Percentiles rank a stretch among this genome's conserved stretches.
phyloP scores from a whole-genome alignment of 2,329 filamentous ascomycete species.

The Emmonsiellopsis sp. region DNA sequence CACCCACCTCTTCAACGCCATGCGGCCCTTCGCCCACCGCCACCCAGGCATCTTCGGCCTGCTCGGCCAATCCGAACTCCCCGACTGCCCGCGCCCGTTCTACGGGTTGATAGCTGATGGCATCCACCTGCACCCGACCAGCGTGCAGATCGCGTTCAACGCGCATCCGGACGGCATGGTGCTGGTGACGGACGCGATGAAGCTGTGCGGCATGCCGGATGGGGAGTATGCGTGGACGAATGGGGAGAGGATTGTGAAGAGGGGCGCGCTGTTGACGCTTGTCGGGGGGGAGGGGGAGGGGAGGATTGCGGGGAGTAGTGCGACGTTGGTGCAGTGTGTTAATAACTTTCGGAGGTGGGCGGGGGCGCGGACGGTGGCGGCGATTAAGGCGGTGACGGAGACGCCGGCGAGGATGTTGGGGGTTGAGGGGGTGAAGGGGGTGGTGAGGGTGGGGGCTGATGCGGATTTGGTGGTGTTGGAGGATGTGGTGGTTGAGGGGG shows the following conservation, averaged over 20 bases:
- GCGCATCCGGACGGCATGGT: slow-evolving; percentile 77
- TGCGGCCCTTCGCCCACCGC: slow-evolving; percentile 81
- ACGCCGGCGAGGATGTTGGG: slow-evolving; percentile 31
- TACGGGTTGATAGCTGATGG: slow-evolving; percentile 89
- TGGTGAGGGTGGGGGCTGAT: slow-evolving; percentile 30
- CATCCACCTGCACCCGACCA: slow-evolving; percentile 79
- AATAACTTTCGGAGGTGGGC: slow-evolving; percentile 37
- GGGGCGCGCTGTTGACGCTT: slow-evolving; percentile 61
- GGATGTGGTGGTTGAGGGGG: slow-evolving; percentile 19
- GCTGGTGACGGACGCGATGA: slow-evolving; percentile 88
- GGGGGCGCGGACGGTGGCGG: slow-evolving; percentile 28
- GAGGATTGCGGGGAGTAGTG: slow-evolving; percentile 61
- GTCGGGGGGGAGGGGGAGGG: slow-evolving; percentile 62
- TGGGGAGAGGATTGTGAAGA: slow-evolving; percentile 48
- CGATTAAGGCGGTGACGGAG: slow-evolving; percentile 31
- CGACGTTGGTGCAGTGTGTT: slow-evolving; percentile 34
- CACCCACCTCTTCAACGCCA: slow-evolving; percentile 89
- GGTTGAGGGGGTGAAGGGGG: slow-evolving; percentile 29
- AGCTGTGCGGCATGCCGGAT: slow-evolving; percentile 72
- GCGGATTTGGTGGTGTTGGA: slow-evolving; percentile 32
- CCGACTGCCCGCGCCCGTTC: slow-evolving; percentile 50
- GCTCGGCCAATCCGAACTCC: slow-evolving; percentile 54
- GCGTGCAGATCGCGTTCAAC: slow-evolving; percentile 80
- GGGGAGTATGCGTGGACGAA: slow-evolving; percentile 84
- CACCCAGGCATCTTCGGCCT: slow-evolving; percentile 87